Conservation (phyloP, 148 eudicot genomes). For the Vaccinium myrtillus region DNA sequence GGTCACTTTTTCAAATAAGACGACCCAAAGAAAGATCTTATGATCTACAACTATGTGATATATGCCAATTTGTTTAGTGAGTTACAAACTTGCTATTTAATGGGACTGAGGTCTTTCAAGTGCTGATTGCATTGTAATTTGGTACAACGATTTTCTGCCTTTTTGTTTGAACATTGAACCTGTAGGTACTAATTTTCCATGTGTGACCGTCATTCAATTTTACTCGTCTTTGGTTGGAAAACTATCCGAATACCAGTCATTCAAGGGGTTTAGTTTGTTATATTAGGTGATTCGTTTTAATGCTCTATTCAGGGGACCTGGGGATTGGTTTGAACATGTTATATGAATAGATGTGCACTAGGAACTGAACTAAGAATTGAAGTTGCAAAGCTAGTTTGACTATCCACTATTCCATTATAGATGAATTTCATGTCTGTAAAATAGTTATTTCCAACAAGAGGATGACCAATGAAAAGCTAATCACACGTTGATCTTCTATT, state of each 20-base stretch:
- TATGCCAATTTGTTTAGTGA: background rate
- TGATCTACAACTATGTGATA: background rate
- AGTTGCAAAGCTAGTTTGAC: background rate
- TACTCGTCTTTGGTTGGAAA: background rate
- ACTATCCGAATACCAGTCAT: background rate
- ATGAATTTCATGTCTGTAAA: background rate
- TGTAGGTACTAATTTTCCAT: background rate
- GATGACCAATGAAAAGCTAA: background rate
- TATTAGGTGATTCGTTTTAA: background rate
- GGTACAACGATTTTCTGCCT: background rate
- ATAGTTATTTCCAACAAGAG: background rate
- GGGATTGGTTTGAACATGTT: background rate
- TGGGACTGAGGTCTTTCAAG: conserved; percentile 2
- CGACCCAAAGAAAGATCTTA: conserved; percentile 2
- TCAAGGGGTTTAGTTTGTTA: background rate
- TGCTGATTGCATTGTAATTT: background rate
- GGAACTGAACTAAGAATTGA: background rate
- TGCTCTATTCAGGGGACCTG: background rate
- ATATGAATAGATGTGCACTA: background rate
- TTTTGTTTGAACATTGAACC: background rate
- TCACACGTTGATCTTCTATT: background rate
- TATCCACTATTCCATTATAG: background rate
- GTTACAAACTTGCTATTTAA: background rate
- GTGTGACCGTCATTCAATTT: background rate
- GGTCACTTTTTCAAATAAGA: background rate